phyloP scores from a whole-genome alignment of 768 basidiomycete species.

The Clathrus columnatus region DNA sequence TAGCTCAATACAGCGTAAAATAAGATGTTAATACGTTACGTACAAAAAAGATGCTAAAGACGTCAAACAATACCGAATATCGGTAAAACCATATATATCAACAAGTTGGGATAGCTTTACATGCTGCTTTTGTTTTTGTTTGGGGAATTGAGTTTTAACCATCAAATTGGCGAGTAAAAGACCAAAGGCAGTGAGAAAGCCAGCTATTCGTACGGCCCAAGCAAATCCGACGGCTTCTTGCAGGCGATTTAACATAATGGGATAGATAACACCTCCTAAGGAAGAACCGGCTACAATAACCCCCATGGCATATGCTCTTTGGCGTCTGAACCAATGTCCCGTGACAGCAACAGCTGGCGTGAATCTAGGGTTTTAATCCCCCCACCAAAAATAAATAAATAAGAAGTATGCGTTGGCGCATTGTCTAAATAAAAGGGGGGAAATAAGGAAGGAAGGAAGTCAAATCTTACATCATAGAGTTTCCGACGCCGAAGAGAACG shows the following conservation, averaged over 20 bases:
- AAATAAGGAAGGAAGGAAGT: background rate
- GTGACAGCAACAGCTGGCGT: slow-evolving; percentile 31
- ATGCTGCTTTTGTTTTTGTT: background rate
- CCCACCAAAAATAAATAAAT: too few relatives aligned
- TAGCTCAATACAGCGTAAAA: slow-evolving; percentile 32
- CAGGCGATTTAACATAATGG: slow-evolving; percentile 51
- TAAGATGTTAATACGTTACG: slow-evolving; percentile 12
- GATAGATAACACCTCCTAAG: slow-evolving; percentile 59
- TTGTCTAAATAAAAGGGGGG: background rate
- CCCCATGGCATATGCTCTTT: slow-evolving; percentile 62
- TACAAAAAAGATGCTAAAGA: slow-evolving; percentile 5
- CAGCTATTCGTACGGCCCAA: slow-evolving; percentile 51
- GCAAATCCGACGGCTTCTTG: slow-evolving; percentile 49
- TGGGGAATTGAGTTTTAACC: slow-evolving; percentile 28
- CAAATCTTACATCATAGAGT: slow-evolving; percentile 14
- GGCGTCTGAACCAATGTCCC: slow-evolving; percentile 29
- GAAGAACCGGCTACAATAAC: slow-evolving; percentile 56
- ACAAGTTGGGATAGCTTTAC: slow-evolving; percentile 15
- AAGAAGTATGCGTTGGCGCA: background rate
- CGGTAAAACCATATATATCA: slow-evolving; percentile 26
- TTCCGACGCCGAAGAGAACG: slow-evolving; percentile 18
- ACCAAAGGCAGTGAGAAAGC: slow-evolving; percentile 37
- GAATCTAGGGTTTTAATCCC: slow-evolving; percentile 25
- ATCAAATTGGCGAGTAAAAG: slow-evolving; percentile 39
- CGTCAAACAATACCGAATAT: slow-evolving; percentile 17